These are phyloP conservation scores for Penicillium sp. DNA, from an alignment of 2,329 filamentous ascomycete species.

Conservation along the genomic window DNA sequence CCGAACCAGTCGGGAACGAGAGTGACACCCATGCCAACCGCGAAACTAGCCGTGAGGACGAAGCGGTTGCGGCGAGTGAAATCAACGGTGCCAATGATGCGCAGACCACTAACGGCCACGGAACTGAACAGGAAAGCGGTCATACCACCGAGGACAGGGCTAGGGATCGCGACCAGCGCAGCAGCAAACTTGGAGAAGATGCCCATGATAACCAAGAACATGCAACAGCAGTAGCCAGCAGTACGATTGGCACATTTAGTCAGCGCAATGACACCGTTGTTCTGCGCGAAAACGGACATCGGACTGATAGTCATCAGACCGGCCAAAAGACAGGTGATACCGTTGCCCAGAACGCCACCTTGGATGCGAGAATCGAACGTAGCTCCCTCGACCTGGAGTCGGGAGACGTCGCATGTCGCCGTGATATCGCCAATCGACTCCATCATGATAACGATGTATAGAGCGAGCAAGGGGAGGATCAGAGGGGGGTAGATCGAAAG, in stretches of 20 bases:
- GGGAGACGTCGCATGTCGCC: slow-evolving; percentile 63
- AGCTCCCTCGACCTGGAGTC: slow-evolving; percentile 60
- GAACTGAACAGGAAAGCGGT: slow-evolving; percentile 65
- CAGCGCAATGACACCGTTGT: slow-evolving; percentile 66
- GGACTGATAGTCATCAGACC: slow-evolving; percentile 64
- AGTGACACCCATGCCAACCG: slow-evolving; percentile 56
- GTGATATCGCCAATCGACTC: slow-evolving; percentile 66
- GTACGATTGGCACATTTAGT: slow-evolving; percentile 66
- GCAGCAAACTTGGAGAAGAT: slow-evolving; percentile 69
- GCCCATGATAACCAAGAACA: slow-evolving; percentile 65
- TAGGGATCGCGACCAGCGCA: slow-evolving; percentile 63
- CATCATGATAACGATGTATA: slow-evolving; percentile 62
- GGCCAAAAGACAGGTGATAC: slow-evolving; percentile 60
- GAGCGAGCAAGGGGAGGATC: slow-evolving; percentile 58
- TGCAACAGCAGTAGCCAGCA: slow-evolving; percentile 63
- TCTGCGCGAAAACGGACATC: slow-evolving; percentile 66
- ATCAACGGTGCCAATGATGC: slow-evolving; percentile 60
- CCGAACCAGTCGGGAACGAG: slow-evolving; percentile 48
- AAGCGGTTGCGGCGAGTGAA: slow-evolving; percentile 65
- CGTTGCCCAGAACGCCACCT: slow-evolving; percentile 64
- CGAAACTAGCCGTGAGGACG: slow-evolving; percentile 59
- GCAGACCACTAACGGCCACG: slow-evolving; percentile 62
- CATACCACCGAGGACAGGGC: slow-evolving; percentile 46
- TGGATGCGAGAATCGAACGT: slow-evolving; percentile 67
- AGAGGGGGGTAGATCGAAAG: slow-evolving; percentile 62